Evolutionary conservation across 2,329 filamentous ascomycete genomes (phyloP).

Genomic region (Ophiobolus disseminans): DNA sequence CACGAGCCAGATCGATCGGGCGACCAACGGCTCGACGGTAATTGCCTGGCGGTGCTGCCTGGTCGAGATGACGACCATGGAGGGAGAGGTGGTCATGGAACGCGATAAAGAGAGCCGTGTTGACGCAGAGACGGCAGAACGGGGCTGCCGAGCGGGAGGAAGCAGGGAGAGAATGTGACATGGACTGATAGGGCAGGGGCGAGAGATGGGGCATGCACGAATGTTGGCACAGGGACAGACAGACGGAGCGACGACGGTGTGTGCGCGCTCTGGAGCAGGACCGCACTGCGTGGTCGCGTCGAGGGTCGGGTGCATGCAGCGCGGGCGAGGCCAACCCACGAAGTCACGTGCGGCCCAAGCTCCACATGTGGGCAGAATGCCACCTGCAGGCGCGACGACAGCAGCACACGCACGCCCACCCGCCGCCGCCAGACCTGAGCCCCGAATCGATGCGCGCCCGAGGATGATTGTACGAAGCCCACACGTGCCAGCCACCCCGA

Average conservation of each 20-base stretch:
- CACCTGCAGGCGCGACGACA: conserved; percentile 13
- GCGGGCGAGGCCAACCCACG: too few species aligned
- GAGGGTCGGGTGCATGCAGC: too few species aligned
- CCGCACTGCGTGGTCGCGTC: too few species aligned
- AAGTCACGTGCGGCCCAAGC: too few species aligned
- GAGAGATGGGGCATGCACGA: too few species aligned
- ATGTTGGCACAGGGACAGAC: too few species aligned
- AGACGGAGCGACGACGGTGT: too few species aligned
- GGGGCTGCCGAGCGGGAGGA: conserved; percentile 31
- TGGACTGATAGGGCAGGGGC: conserved; percentile 3
- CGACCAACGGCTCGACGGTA: conserved; percentile 13
- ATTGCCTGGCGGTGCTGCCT: background rate
- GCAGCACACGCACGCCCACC: conserved; percentile 19
- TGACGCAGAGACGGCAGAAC: conserved; percentile 10
- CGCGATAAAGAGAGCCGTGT: background rate
- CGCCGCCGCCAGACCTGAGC: conserved; percentile 20
- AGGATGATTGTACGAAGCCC: conserved; percentile 52
- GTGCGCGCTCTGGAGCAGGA: too few species aligned
- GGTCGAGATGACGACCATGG: background rate
- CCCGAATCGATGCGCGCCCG: conserved; percentile 39
- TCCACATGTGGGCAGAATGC: background rate
- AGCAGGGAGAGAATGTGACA: conserved; percentile 27
- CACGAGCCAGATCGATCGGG: conserved; percentile 36
- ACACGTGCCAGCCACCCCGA: conserved; percentile 46
- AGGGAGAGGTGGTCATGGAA: background rate